A percentile compares a stretch with the other conserved stretches of the same genome.
phyloP scores from a whole-genome alignment of 2,329 filamentous ascomycete species.

The Botrytis sinoallii region DNA sequence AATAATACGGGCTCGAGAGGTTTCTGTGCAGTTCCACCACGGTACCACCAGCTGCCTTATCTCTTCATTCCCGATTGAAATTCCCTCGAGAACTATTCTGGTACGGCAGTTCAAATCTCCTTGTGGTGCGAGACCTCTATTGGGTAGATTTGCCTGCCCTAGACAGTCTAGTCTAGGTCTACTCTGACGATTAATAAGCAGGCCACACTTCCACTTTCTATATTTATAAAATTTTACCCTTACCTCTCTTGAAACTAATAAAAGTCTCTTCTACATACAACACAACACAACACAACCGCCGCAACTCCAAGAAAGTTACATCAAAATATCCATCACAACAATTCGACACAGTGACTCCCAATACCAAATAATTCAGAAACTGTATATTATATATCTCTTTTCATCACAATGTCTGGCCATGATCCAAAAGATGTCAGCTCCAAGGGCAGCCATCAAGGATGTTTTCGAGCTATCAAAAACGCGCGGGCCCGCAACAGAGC shows the following conservation, averaged over 20 bases:
- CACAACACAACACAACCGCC: no score
- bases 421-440: not conserved
- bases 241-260: not conserved
- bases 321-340: not conserved
- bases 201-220: not conserved
- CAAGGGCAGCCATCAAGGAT: not conserved
- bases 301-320: not conserved
- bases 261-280: not conserved
- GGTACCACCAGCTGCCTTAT: not conserved
- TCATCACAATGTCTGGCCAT: not conserved
- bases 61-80: not conserved
- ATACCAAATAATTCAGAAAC: not conserved
- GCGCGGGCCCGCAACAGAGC: fast-evolving
- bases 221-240: not conserved
- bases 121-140: not conserved
- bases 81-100: not conserved
- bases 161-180: not conserved
- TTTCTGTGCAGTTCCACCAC: no score
- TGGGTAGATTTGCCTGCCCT: not conserved
- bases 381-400: not conserved
- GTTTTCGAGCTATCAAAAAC: fast-evolving
- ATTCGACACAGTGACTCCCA: not conserved
- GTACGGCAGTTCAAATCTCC: not conserved
- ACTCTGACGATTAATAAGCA: not conserved
- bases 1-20: not conserved